Evolutionary conservation across 176 grass and related monocot species (phyloP).

Genomic region (Raddia guianensis): DNA sequence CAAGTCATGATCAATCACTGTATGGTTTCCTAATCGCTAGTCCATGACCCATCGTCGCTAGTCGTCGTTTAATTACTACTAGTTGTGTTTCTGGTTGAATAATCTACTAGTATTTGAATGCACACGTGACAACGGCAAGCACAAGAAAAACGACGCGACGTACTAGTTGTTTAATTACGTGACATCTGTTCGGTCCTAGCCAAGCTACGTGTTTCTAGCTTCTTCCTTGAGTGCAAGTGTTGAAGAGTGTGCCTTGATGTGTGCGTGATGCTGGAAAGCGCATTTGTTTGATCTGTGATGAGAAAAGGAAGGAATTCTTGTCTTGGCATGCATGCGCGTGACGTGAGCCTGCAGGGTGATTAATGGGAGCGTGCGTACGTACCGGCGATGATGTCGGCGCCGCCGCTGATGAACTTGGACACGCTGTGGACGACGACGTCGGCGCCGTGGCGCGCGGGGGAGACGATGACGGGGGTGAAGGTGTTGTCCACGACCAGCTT

Average conservation of each 20-base stretch:
- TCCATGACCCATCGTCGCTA: not conserved
- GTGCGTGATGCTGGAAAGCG: not conserved
- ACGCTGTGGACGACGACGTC: constrained; percentile 98
- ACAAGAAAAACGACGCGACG: not conserved
- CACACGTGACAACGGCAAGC: not conserved
- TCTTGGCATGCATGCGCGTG: constrained; percentile 19
- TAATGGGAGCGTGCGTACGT: not conserved
- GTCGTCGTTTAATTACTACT: not conserved
- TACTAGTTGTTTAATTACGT: not conserved
- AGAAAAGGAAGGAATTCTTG: not conserved
- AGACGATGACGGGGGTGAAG: constrained; percentile 82
- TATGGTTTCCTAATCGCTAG: not conserved
- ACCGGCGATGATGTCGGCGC: constrained; percentile 95
- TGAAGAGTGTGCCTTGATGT: not conserved
- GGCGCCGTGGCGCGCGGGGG: constrained; percentile 78
- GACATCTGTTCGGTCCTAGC: not conserved
- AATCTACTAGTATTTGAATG: not conserved
- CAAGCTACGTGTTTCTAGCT: not conserved
- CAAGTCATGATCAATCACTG: not conserved
- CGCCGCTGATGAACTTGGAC: constrained; percentile 98
- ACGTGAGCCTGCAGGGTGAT: not conserved
- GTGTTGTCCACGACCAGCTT: constrained; percentile 97
- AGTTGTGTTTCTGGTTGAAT: not conserved
- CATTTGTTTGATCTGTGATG: not conserved
- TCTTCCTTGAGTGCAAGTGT: not conserved